Evolutionary conservation across 208 protist genomes (phyloP).

Genomic region (Wallacemonas sp.): DNA sequence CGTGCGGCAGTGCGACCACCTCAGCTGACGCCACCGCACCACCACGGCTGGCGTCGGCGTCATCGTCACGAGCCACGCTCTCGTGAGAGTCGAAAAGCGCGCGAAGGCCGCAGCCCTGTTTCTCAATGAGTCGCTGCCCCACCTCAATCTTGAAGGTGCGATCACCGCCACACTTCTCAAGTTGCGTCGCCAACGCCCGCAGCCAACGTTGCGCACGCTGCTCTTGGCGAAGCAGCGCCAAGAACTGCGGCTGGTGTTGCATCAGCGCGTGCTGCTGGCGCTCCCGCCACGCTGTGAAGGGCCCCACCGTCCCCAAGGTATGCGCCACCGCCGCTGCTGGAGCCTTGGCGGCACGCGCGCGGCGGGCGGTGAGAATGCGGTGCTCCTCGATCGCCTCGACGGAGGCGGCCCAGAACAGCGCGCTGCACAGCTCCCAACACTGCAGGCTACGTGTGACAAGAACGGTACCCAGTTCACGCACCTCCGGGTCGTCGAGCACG

Average conservation of each 20-base stretch:
- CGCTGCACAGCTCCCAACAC: conserved; percentile 80
- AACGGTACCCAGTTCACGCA: conserved; percentile 49
- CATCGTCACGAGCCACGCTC: not conserved
- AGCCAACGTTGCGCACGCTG: conserved; percentile 41
- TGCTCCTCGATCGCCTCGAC: conserved; percentile 50
- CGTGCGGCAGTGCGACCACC: not conserved
- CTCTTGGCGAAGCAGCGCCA: conserved; percentile 50
- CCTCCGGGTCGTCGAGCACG: conserved; percentile 60
- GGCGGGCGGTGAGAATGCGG: not conserved
- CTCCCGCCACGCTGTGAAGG: conserved; percentile 22
- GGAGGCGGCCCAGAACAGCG: conserved; percentile 60
- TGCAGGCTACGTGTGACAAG: conserved; percentile 49
- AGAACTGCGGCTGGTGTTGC: conserved; percentile 37
- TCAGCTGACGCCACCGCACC: not conserved
- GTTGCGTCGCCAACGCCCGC: conserved; percentile 24
- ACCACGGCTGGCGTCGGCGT: not conserved
- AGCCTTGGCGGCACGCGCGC: not conserved
- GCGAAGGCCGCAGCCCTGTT: conserved; percentile 50
- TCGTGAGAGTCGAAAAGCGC: conserved; percentile 35
- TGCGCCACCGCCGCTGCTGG: not conserved
- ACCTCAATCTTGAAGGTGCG: conserved; percentile 43
- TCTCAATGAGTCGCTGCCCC: conserved; percentile 36
- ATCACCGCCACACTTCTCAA: conserved; percentile 36
- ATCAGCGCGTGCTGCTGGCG: conserved; percentile 29
- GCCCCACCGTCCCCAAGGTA: conserved; percentile 1